These are phyloP conservation scores for Aegilops bicornis DNA, from an alignment of 176 grass and related monocot genomes.

Conservation along the genomic window DNA sequence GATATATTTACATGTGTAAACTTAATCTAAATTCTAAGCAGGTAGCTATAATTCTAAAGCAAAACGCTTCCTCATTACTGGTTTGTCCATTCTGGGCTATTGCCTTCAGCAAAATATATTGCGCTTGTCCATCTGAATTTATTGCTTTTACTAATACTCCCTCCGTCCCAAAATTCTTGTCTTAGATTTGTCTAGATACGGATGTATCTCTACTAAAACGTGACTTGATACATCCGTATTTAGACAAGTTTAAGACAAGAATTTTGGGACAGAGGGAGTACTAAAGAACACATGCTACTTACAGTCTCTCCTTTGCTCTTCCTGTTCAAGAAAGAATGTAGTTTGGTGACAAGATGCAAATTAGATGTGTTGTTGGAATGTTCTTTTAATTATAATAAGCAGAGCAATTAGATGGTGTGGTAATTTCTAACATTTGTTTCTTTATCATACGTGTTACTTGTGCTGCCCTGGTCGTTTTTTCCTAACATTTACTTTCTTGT, in stretches of 20 bases:
- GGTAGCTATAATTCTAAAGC: background rate
- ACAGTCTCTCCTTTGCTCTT: background rate
- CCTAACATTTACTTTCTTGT: conserved; percentile 25
- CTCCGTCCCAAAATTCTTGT: no score
- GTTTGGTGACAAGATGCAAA: background rate
- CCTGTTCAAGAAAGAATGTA: background rate
- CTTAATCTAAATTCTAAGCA: background rate
- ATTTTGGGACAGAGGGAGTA: no score
- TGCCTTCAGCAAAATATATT: background rate
- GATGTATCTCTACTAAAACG: no score
- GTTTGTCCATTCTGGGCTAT: background rate
- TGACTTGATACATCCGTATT: no score
- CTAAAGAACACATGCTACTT: background rate
- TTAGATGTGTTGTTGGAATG: conserved; percentile 4
- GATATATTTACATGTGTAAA: background rate
- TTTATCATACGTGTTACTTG: background rate
- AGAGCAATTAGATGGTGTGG: background rate
- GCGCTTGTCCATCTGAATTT: background rate
- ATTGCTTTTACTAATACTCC: background rate
- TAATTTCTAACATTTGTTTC: conserved; percentile 11
- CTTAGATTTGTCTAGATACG: no score
- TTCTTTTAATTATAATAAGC: background rate
- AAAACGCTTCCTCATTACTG: background rate
- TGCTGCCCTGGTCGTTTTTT: background rate
- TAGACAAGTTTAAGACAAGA: no score